phyloP scores from a whole-genome alignment of 1,284 basidiomycete genomes.

The Leccinum proliferum region DNA sequence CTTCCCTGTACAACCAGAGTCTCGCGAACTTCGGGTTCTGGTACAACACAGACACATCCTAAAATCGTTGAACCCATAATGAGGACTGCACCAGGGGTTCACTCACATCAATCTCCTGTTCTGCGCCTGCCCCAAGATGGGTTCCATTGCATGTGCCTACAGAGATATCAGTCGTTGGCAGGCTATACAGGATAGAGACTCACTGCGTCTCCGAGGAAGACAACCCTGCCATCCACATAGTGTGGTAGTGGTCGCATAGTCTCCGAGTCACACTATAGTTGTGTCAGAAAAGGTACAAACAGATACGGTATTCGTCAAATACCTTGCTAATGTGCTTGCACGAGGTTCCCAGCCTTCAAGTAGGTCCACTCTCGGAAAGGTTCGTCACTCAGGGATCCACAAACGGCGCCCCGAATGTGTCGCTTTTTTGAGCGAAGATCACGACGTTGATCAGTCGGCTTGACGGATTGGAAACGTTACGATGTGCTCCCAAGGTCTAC shows the following conservation, averaged over 20 bases:
- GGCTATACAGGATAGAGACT: background rate
- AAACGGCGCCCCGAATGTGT: conserved; percentile 32
- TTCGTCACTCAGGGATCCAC: conserved; percentile 33
- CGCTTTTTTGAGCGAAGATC: conserved; percentile 29
- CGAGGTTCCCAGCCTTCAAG: conserved; percentile 40
- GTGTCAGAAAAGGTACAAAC: conserved; percentile 1
- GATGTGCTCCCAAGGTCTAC: no score
- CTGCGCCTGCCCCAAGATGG: conserved; percentile 30
- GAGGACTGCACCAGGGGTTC: conserved; percentile 5
- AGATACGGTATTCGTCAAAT: background rate
- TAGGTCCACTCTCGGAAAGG: conserved; percentile 25
- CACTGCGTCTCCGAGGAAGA: conserved; percentile 34
- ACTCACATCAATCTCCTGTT: conserved; percentile 29
- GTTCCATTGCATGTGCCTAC: conserved; percentile 30
- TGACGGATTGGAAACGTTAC: no score
- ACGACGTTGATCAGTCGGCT: conserved; percentile 37
- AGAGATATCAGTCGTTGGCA: background rate
- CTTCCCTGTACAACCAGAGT: no score
- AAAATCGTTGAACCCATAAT: conserved; percentile 5
- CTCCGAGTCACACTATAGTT: conserved; percentile 13
- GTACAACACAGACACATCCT: conserved; percentile 33
- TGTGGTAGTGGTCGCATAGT: conserved; percentile 25
- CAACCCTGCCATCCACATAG: conserved; percentile 25
- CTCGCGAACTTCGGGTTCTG: no score
- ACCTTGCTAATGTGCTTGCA: conserved; percentile 38